These are phyloP conservation scores for Xylariaceae sp. DNA, from an alignment of 2,329 filamentous ascomycete species.

Conservation along the genomic window DNA sequence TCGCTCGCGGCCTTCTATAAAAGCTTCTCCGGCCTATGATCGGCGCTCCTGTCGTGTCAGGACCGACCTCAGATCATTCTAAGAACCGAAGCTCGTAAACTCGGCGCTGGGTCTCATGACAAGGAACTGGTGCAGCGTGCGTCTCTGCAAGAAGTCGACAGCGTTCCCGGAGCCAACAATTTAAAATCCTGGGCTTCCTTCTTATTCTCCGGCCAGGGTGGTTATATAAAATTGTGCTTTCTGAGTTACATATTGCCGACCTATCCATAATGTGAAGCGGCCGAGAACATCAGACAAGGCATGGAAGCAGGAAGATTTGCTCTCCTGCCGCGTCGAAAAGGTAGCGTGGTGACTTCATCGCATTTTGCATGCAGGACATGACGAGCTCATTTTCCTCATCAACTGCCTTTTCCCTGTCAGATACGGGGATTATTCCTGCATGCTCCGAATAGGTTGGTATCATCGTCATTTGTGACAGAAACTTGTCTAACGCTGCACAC, in stretches of 20 bases:
- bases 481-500: slow-evolving; percentile 18
- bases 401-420: slow-evolving; percentile 24
- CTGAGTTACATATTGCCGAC: slow-evolving; percentile 15
- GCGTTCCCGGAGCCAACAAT: not conserved
- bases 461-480: slow-evolving; percentile 32
- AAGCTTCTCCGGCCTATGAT: slow-evolving; percentile 20
- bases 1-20: slow-evolving; percentile 13
- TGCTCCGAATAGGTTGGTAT: slow-evolving; percentile 29
- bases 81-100: slow-evolving; percentile 24
- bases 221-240: slow-evolving; percentile 18
- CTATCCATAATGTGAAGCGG: slow-evolving; percentile 18
- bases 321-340: slow-evolving; percentile 20
- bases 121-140: slow-evolving; percentile 14
- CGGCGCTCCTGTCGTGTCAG: slow-evolving; percentile 21
- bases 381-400: slow-evolving; percentile 17
- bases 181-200: not conserved
- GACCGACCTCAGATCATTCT: slow-evolving; percentile 27
- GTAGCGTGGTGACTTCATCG: slow-evolving; percentile 27
- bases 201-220: not conserved
- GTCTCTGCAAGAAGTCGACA: slow-evolving; percentile 19
- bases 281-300: slow-evolving; percentile 23
- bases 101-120: slow-evolving; percentile 21
- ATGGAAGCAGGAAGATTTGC: slow-evolving; percentile 14
- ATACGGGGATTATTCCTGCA: slow-evolving; percentile 32
- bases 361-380: slow-evolving; percentile 27